Evolutionary conservation across 768 basidiomycete species (phyloP).

Genomic region (Mycena alexandri): DNA sequence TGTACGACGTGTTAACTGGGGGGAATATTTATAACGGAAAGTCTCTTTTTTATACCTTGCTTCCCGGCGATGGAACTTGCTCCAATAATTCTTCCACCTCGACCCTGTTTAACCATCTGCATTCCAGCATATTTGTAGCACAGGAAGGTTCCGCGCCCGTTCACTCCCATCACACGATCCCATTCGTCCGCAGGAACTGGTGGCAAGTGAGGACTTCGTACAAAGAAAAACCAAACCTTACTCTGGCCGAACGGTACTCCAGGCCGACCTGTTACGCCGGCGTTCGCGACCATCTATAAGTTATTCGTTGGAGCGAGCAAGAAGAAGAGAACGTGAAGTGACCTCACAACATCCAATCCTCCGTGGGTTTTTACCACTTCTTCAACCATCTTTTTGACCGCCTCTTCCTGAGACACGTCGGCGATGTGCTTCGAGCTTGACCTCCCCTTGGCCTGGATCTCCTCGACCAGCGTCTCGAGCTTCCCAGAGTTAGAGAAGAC

Average conservation of each 20-base stretch:
- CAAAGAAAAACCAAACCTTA: conserved; percentile 27
- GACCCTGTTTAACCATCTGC: conserved; percentile 55
- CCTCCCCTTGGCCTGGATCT: conserved; percentile 43
- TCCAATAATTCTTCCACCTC: conserved; percentile 57
- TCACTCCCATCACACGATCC: conserved; percentile 44
- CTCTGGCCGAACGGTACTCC: conserved; percentile 17
- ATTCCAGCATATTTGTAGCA: conserved; percentile 54
- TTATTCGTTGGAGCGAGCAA: conserved; percentile 40
- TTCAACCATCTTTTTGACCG: conserved; percentile 46
- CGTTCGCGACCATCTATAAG: conserved; percentile 45
- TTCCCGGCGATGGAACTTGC: conserved; percentile 55
- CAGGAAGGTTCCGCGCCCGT: conserved; percentile 50
- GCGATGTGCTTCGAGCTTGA: conserved; percentile 37
- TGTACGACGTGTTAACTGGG: background rate
- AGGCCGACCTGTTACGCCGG: conserved; percentile 36
- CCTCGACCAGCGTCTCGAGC: conserved; percentile 41
- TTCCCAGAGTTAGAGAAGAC: conserved; percentile 29
- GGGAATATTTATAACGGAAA: background rate
- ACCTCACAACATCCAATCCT: conserved; percentile 47
- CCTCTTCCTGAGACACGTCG: conserved; percentile 46
- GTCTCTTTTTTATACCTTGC: conserved; percentile 45
- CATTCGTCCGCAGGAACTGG: conserved; percentile 41
- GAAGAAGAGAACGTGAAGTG: too few relatives aligned
- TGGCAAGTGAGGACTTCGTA: background rate
- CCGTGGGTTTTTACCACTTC: conserved; percentile 43